Evolutionary conservation across 106 monocot species (phyloP), one percentile per base, ranked within the genome.

Genomic region (Dendrobium nobile): DNA sequence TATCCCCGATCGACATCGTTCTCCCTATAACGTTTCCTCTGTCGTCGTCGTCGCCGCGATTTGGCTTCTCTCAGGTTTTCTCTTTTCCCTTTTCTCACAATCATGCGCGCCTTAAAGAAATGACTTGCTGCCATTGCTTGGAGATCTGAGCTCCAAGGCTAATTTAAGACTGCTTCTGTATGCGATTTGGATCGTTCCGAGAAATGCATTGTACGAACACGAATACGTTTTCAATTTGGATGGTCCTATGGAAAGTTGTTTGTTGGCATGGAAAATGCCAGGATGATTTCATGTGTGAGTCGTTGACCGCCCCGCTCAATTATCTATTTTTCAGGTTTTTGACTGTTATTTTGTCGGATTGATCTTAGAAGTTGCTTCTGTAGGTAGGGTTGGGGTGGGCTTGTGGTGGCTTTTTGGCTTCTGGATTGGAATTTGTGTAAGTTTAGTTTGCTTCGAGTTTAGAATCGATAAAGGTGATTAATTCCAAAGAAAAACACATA

Each of bases 51-150:
- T 87, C 24, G 42, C 51, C 79, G 9, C 79, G 80, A 24, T 87
- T 75, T 83, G 87, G 85, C 20, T 87, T 51, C 9, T 90, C 79
- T 90, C 90, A 79, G 90, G 90, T 90, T 54, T 27, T 27, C 51
- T 22, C 64, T 79, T 48, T 18, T 15, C 70, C 31, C 37, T 65
- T 4, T 47, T 20, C 0, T 33, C 28, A 26, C 47, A 4, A 43
- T 2, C 48, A 19, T 56, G 17, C 18, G 7, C 17, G 22, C n/a
- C 2, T 75, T 75, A 75, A 73, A 18, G 41, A 13, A 42, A 41
- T 10, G 27, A 8, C 47, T 47, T 47, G 10, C 0, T 47, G 47
- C 10, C 47, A 8, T 47, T 47, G 47, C 47, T 47, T 47, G 10
- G 47, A 47, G 47, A 47, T 70, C 9, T 70, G 13, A 33, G 28